Percentiles rank a stretch among this genome's conserved stretches.
These are phyloP conservation scores for Middelhovenomyces tepae DNA, from an alignment of 805 yeast genomes.

Conservation along the genomic window DNA sequence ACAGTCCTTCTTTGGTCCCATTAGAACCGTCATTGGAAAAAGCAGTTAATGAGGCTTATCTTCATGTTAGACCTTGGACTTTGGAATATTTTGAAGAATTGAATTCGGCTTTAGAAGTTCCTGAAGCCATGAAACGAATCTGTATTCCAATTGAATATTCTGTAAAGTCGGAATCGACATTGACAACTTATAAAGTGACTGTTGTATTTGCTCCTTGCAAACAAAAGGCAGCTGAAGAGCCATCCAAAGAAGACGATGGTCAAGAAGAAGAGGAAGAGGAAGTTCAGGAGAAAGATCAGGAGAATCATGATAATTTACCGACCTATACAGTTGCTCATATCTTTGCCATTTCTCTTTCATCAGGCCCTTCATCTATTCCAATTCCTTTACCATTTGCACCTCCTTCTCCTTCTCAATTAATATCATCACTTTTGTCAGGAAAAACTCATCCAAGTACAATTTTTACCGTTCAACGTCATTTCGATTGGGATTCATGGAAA, in stretches of 20 bases:
- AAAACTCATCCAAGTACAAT: constrained; percentile 16
- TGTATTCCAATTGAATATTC: constrained; percentile 15
- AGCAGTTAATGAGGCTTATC: constrained; percentile 16
- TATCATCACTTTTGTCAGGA: constrained; percentile 15
- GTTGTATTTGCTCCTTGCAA: constrained; percentile 25
- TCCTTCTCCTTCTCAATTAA: constrained; percentile 11
- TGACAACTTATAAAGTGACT: constrained; percentile 10
- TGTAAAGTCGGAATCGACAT: constrained; percentile 7
- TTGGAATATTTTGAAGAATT: constrained; percentile 20
- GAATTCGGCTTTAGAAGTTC: constrained; percentile 18
- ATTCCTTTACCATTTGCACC: constrained; percentile 11
- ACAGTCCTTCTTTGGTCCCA: constrained; percentile 27
- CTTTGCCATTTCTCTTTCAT: too few species aligned
- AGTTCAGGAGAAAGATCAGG: too few species aligned
- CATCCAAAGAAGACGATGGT: constrained; percentile 8
- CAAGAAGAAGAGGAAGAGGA: constrained; percentile 2
- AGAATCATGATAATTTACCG: too few species aligned
- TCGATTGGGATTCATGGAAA: constrained; percentile 27
- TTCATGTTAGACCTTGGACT: constrained; percentile 21
- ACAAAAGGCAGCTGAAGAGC: constrained; percentile 13
- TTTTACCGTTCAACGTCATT: constrained; percentile 21
- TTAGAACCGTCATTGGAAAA: constrained; percentile 25
- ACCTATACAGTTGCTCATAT: constrained; percentile 16
- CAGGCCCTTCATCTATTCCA: constrained; percentile 6
- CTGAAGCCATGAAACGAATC: constrained; percentile 21